These are phyloP conservation scores for Amaranthus palmeri DNA, from an alignment of 148 eudicot species.

Conservation along the genomic window DNA sequence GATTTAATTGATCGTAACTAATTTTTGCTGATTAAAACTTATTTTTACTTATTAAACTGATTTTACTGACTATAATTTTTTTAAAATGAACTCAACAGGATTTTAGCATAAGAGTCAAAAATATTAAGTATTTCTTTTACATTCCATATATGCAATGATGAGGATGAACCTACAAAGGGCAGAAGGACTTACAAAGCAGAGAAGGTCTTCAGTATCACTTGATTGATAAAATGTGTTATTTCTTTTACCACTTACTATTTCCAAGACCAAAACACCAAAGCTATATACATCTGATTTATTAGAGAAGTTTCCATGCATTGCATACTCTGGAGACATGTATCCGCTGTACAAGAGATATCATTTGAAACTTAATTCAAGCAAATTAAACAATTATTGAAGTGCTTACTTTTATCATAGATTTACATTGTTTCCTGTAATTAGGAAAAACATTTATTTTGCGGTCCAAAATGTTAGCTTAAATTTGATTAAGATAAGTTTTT, in stretches of 20 bases:
- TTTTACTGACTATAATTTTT: too few species aligned
- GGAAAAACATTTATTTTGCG: too few species aligned
- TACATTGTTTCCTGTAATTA: too few species aligned
- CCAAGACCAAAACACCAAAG: conserved; percentile 36
- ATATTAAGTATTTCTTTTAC: too few species aligned
- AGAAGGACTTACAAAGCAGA: conserved; percentile 24
- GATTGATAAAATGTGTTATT: conserved; percentile 7
- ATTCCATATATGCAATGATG: background rate
- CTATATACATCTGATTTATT: conserved; percentile 42
- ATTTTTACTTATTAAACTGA: too few species aligned
- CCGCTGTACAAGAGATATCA: conserved; percentile 24
- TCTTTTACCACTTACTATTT: conserved; percentile 39
- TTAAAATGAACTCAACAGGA: too few species aligned
- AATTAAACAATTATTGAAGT: background rate
- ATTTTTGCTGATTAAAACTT: too few species aligned
- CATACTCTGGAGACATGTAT: conserved; percentile 49
- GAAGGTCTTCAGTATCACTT: conserved; percentile 25
- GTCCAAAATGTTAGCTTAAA: too few species aligned
- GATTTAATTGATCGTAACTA: too few species aligned
- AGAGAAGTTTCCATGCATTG: conserved; percentile 32
- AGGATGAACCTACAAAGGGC: background rate
- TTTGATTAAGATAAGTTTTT: too few species aligned
- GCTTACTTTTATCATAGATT: background rate
- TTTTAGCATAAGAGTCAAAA: too few species aligned
- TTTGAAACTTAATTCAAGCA: background rate